Base-by-base conservation (phyloP, 441 rosid genomes). In the Viola pubescens region DNA sequence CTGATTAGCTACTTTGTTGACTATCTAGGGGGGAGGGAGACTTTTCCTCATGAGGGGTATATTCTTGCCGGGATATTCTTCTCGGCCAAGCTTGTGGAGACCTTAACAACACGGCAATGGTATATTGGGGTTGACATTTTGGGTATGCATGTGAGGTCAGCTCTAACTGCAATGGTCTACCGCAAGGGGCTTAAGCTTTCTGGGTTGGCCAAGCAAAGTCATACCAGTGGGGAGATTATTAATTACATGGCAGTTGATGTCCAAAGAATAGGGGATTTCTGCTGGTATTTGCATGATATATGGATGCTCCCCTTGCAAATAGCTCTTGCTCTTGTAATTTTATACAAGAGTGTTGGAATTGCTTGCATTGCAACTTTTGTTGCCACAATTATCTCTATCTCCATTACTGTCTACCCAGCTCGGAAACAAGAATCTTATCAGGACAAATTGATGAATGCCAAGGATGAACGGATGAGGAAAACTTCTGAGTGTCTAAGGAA, bases 261-360 rank as follows among this genome's bases (percentile, higher is more conserved):
- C 56, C 99, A 94, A 75, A 85, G 99, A 61, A 74, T 94, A 7
- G 99, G 99, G 68, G 99, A 94, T 52, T 94, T 82, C 81, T 81
- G 97, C 1, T 94, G 99, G 99, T 88, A 94, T 75, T 94, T 94
- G 57, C 97, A 94, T 75, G 99, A 90, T 73, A 78, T 94, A 73
- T 94, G 99, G 99, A 90, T 94, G 99, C 97, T 94, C 70, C 99
- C 99, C 13, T 60, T 90, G 82, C 99, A 94, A 72, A 94, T 94
- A 48, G 66, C 88, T 68, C 97, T 94, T 58, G 99, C 99, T 39
- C 96, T 94, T 59, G 97, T 90, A 43, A 94, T 94, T 59, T 65
- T 94, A 68, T 94, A 85, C 62, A 90, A 87, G 72, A 94, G 87
- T 34, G 97, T 94, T 58, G 99, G 99, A 57, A 86, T 90, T 72